phyloP scores from a whole-genome alignment of 768 basidiomycete species.

The Russula griseocarnosa region DNA sequence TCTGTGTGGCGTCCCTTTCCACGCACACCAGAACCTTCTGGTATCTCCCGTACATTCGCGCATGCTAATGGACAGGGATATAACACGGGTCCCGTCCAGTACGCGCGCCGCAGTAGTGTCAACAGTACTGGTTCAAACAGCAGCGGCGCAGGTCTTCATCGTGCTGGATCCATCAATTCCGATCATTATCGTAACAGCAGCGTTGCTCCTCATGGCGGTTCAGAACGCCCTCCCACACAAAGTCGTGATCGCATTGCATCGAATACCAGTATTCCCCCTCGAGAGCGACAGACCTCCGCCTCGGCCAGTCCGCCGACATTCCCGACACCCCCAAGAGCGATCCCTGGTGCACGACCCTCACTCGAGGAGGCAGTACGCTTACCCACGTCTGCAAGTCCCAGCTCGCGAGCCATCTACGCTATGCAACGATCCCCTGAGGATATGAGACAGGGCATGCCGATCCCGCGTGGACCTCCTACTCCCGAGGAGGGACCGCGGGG shows the following conservation, averaged over 20 bases:
- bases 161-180: conserved; percentile 18
- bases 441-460: conserved; percentile 25
- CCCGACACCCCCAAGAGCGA: conserved; percentile 16
- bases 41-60: conserved; percentile 23
- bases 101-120: conserved; percentile 34
- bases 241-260: conserved; percentile 20
- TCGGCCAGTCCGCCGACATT: conserved; percentile 21
- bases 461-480: conserved; percentile 21
- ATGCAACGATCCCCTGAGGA: conserved; percentile 29
- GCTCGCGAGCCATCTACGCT: conserved; percentile 16
- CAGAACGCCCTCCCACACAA: conserved; percentile 23
- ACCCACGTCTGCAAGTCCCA: conserved; percentile 27
- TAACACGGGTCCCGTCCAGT: conserved; percentile 37
- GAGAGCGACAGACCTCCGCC: conserved; percentile 24
- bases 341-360: conserved; percentile 23
- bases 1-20: conserved; percentile 4
- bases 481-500: conserved; percentile 24
- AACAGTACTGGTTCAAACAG: conserved; percentile 22
- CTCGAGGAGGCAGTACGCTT: conserved; percentile 23
- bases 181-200: conserved; percentile 18
- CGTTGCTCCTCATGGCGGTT: conserved; percentile 6
- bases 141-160: conserved; percentile 28
- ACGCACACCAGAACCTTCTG: conserved; percentile 17
- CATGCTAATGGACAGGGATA: conserved; percentile 38
- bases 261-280: conserved; percentile 4